Evolutionary conservation across 2,329 filamentous ascomycete species (phyloP), one percentile per base, ranked within the genome.

Genomic region (Epichloe coenophiala): DNA sequence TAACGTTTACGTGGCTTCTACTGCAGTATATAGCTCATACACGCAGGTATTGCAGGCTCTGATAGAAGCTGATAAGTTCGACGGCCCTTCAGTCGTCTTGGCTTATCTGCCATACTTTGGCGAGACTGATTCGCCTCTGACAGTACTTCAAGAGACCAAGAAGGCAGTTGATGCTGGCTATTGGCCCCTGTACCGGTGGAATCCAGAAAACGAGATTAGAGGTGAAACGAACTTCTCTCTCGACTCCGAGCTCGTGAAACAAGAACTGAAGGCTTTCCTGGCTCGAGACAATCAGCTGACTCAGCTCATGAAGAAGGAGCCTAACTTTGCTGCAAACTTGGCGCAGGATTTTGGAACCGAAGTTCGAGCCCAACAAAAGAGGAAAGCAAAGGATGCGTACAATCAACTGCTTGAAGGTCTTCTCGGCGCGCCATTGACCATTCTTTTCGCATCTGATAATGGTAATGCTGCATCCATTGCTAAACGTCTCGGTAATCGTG

Each of bases 21-120:
- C 94, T 35, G 93, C 93, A n/a, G 93, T 97, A 36, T 98, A 98
- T 74, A 90, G 90, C 74, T 96, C 91, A 5, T 98, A 98, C 72
- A 97, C 93, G 1, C 93, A 98, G 68, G 93, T 98, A 2, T 73
- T 98, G 36, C 89, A 97, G 69, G 91, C 93, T 13, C 88, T 98
- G 83, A 81, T 95, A 37, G 93, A 98, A 71, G 93, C 93, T 7
- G 91, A 98, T 69, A 84, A 91, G 68, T 97, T 96, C 66, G 75
- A 96, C 53, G 93, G 93, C 27, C 93, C 93, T 6, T 97, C 93
- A 0, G 83, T 98, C 44, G 82, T 98, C 33, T 75, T 98, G 56
- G 93, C 93, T 11, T 98, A 98, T 65, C 77, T 98, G 37, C 93
- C 93, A 3, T 98, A 97, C 73, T 85, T 91, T 69, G 88, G 88